Base-by-base conservation (phyloP, 2,329 filamentous ascomycete species). In the Claviceps digitariae region DNA sequence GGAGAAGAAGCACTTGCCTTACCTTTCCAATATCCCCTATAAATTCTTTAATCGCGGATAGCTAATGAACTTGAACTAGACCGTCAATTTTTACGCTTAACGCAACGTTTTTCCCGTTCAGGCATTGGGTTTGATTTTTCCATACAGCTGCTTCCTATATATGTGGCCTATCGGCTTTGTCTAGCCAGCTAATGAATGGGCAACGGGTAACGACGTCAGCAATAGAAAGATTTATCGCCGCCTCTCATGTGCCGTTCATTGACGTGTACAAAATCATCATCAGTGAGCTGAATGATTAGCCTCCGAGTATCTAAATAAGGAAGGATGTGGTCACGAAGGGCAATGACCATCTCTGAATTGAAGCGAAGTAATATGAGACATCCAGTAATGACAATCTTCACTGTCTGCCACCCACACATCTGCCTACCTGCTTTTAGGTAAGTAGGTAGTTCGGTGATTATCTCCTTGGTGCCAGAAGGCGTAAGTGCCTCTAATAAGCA, bases 71-170 rank as follows among this genome's bases (percentile, higher is more conserved):
- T 1, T 3, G 12, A 29, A 4, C 4, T 43, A 79, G 76, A 80
- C 77, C 34, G 77, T 80, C 71, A 80, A 77, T 65, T 77, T 77
- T 62, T 77, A 77, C 61, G 74, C 74, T 55, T 77, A 70, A 59
- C 53, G 51, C 48, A 51, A 41, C 17, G 12, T 15, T 38, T 46
- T 34, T 10, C 12, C 17, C 10, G 21, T 4, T 13, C 36, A 17
- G n/a, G 38, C 25, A 23, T 41, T 15, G 21, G 12, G 21, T 17
- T 44, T 25, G n/a, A n/a, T n/a, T n/a, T n/a, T 25, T 44, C 12
- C 21, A 5, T 6, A 25, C 13, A 7, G 5, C 36, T 38, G 15
- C 36, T 38, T 8, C 23, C 5, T 15, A 43, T 7, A 25, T 21
- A 44, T 23, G 23, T 25, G 23, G 12, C 41, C 41, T 27, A 46